Conservation (phyloP, 805 yeast species). For the Candida parachauliodes region DNA sequence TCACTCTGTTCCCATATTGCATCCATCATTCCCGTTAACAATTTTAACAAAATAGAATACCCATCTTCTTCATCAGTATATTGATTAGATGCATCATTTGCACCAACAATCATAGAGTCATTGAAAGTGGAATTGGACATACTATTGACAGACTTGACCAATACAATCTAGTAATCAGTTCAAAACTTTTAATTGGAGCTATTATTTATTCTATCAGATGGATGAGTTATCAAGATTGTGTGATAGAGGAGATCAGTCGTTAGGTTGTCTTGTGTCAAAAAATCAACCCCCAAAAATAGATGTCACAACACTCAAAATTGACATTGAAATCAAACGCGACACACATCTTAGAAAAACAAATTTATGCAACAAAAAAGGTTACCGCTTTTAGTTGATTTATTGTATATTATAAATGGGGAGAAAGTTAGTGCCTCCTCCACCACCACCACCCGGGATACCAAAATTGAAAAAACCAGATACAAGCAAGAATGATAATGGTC, state of each 20-base stretch:
- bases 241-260: too few relatives aligned
- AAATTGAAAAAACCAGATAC: not conserved
- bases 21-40: slow-evolving; percentile 11
- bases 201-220: too few relatives aligned
- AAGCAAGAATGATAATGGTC: slow-evolving; percentile 9
- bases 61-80: slow-evolving; percentile 1
- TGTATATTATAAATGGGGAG: slow-evolving; percentile 12
- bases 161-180: too few relatives aligned
- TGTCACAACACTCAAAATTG: not conserved
- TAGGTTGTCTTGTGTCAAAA: too few relatives aligned
- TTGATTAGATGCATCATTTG: not conserved
- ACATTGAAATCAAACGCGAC: not conserved
- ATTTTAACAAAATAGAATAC: slow-evolving; percentile 5
- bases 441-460: slow-evolving; percentile 23
- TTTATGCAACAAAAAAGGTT: too few relatives aligned
- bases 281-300: too few relatives aligned
- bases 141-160: too few relatives aligned
- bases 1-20: slow-evolving; percentile 16
- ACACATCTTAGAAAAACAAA: not conserved
- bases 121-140: slow-evolving; percentile 1
- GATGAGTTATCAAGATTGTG: too few relatives aligned
- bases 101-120: not conserved
- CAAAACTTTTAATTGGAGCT: too few relatives aligned
- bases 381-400: too few relatives aligned
- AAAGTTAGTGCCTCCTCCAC: slow-evolving; percentile 32